These are phyloP conservation scores for Boechera divaricarpa DNA, from an alignment of 345 rosid species.

Conservation along the genomic window DNA sequence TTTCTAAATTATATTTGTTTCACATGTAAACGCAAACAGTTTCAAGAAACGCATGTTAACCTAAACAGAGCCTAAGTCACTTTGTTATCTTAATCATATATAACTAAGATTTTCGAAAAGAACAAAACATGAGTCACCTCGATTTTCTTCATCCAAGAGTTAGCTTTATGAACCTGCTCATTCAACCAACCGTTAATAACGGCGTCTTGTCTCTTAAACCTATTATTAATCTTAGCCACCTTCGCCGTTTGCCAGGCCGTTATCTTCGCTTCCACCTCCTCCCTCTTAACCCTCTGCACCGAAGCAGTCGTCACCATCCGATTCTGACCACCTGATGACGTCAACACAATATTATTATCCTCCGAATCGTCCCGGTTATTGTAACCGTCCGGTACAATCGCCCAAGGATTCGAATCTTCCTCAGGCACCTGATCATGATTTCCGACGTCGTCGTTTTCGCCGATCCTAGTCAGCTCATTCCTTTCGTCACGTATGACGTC, in stretches of 20 bases:
- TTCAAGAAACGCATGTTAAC: neutral
- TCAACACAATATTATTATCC: constrained; percentile 27
- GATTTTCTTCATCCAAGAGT: constrained; percentile 87
- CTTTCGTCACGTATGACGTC: constrained; percentile 28
- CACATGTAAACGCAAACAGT: neutral
- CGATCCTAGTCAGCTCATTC: constrained; percentile 62
- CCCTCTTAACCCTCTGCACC: constrained; percentile 85
- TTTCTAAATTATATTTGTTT: neutral
- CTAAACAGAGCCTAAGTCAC: neutral
- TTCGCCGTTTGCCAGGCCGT: constrained; percentile 95
- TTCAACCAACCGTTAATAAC: constrained; percentile 87
- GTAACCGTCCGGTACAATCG: constrained; percentile 67
- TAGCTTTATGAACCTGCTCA: constrained; percentile 80
- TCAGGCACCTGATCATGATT: constrained; percentile 62
- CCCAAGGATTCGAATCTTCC: constrained; percentile 80
- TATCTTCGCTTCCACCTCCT: constrained; percentile 93
- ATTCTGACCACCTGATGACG: constrained; percentile 26
- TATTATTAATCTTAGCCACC: constrained; percentile 81
- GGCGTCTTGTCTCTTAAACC: constrained; percentile 96
- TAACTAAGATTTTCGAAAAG: neutral
- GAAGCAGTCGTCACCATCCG: constrained; percentile 49
- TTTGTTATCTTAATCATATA: neutral
- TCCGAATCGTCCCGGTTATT: constrained; percentile 31
- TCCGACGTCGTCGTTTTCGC: constrained; percentile 62
- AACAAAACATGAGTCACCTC: constrained; percentile 61